Evolutionary conservation across 805 yeast genomes (phyloP).

Genomic region (Yarrowia bubula): DNA sequence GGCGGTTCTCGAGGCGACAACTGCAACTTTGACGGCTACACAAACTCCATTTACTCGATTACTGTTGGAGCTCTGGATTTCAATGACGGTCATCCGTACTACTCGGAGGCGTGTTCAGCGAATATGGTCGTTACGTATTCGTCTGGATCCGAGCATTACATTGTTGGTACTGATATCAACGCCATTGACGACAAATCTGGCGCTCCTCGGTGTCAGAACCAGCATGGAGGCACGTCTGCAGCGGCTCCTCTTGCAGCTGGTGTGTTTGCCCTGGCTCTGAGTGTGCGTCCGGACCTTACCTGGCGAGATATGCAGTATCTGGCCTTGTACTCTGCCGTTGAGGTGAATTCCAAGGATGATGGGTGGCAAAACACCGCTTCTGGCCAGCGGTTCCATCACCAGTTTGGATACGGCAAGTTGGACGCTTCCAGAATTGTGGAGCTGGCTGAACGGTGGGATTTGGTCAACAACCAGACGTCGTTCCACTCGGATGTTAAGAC

Average conservation of each 20-base stretch:
- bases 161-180: slow-evolving; percentile 80
- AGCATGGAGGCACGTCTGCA: slow-evolving; percentile 96
- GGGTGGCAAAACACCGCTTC: slow-evolving; percentile 72
- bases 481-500: slow-evolving; percentile 49
- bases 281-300: slow-evolving; percentile 80
- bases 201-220: slow-evolving; percentile 54
- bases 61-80: slow-evolving; percentile 94
- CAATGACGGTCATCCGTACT: slow-evolving; percentile 80
- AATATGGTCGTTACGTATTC: slow-evolving; percentile 91
- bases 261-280: slow-evolving; percentile 76
- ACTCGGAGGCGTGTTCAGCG: slow-evolving; percentile 92
- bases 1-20: slow-evolving; percentile 83
- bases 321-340: slow-evolving; percentile 66
- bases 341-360: slow-evolving; percentile 64
- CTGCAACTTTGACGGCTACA: slow-evolving; percentile 96
- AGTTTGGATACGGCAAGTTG: slow-evolving; percentile 87
- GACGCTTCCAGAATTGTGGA: slow-evolving; percentile 77
- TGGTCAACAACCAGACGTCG: slow-evolving; percentile 93
- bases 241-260: slow-evolving; percentile 99
- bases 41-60: slow-evolving; percentile 90
- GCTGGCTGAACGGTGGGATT: slow-evolving; percentile 70
- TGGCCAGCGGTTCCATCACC: slow-evolving; percentile 71
- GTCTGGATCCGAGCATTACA: slow-evolving; percentile 85
- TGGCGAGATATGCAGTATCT: slow-evolving; percentile 96
- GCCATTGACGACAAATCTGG: slow-evolving; percentile 33